phyloP scores from a whole-genome alignment of 768 basidiomycete species.

The Leccinum imitatum region DNA sequence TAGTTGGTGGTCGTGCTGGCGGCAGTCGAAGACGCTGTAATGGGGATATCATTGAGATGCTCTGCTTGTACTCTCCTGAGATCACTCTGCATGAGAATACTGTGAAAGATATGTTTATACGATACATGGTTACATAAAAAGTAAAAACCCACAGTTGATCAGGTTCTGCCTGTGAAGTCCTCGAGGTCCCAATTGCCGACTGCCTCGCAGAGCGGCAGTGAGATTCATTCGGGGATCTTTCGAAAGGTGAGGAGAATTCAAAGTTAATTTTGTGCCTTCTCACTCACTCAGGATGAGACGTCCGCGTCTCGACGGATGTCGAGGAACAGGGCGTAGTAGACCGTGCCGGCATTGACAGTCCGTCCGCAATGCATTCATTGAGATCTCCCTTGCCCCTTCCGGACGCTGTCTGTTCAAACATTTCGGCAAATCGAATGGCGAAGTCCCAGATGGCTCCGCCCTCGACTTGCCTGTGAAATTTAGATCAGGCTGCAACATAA shows the following conservation, averaged over 20 bases:
- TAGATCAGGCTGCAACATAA: not conserved
- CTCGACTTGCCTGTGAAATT: slow-evolving; percentile 7
- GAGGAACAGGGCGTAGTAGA: slow-evolving; percentile 21
- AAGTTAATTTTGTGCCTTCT: too few species aligned
- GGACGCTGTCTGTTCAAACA: slow-evolving; percentile 15
- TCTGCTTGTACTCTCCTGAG: slow-evolving; percentile 70
- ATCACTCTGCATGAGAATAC: slow-evolving; percentile 80
- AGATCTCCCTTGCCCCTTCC: slow-evolving; percentile 1
- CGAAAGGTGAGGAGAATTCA: too few species aligned
- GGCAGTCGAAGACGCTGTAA: slow-evolving; percentile 38
- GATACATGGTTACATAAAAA: not conserved
- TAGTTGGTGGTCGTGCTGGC: not conserved
- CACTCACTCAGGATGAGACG: slow-evolving; percentile 2
- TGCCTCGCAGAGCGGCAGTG: slow-evolving; percentile 39
- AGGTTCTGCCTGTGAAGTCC: slow-evolving; percentile 37
- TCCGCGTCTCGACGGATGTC: slow-evolving; percentile 15
- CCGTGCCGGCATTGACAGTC: not conserved
- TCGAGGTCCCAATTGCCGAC: slow-evolving; percentile 20
- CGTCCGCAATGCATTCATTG: not conserved
- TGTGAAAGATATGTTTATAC: slow-evolving; percentile 29
- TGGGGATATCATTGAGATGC: slow-evolving; percentile 92
- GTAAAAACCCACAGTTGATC: slow-evolving; percentile 58
- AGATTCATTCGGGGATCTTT: slow-evolving; percentile 1
- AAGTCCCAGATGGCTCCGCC: slow-evolving; percentile 20
- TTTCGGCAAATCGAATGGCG: not conserved